Conservation (phyloP, 202 grass and related monocot species). For the Digitaria exilis region DNA sequence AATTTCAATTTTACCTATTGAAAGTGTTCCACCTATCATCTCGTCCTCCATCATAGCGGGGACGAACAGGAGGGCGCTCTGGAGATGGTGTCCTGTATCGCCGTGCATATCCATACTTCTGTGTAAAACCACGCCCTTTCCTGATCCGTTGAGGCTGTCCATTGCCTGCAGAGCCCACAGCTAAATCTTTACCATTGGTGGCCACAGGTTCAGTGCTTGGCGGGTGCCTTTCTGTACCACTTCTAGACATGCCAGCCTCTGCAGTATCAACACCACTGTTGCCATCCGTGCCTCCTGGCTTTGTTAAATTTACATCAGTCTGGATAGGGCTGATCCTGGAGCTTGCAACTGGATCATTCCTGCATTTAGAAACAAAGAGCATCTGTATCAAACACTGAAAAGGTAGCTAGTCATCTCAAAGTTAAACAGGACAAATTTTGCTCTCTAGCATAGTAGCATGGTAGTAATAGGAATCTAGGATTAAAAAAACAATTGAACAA, state of each 20-base stretch:
- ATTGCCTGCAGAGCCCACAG: constrained; percentile 38
- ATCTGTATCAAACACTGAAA: constrained; percentile 8
- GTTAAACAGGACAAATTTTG: constrained; percentile 14
- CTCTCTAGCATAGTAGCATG: background rate
- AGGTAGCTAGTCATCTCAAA: constrained; percentile 5
- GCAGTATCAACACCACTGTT: constrained; percentile 26
- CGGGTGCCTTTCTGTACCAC: constrained; percentile 37
- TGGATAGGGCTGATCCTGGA: constrained; percentile 23
- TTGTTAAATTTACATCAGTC: constrained; percentile 31
- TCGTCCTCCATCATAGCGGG: constrained; percentile 60
- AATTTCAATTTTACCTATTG: constrained; percentile 58
- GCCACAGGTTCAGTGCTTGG: constrained; percentile 41
- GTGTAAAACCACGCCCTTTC: constrained; percentile 83
- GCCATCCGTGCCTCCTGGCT: constrained; percentile 25
- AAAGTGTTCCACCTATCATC: constrained; percentile 53
- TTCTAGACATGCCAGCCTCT: constrained; percentile 37
- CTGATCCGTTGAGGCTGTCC: constrained; percentile 62
- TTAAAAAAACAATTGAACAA: too few species aligned
- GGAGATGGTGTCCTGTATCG: constrained; percentile 77
- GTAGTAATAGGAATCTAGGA: too few species aligned
- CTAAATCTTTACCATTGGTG: constrained; percentile 45
- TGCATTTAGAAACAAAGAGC: constrained; percentile 42
- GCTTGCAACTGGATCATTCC: constrained; percentile 40
- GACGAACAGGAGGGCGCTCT: constrained; percentile 53
- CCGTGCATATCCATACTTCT: constrained; percentile 68